Conservation (phyloP, 371 early-diverging fungal genomes). For the Lichtheimia corymbifera region DNA sequence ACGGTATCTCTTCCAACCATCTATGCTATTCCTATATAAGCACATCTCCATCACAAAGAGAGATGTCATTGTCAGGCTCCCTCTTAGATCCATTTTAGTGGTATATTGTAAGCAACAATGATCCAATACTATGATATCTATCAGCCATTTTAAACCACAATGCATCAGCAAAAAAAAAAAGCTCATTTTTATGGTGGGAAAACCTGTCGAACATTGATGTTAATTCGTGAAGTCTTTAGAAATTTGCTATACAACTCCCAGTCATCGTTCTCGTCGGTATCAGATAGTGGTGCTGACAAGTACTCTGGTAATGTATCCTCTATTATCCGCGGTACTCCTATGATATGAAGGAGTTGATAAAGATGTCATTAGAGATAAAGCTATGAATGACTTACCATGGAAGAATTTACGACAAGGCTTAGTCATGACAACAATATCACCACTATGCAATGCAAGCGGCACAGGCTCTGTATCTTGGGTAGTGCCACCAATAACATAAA, state of each 20-base stretch:
- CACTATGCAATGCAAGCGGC: constrained; percentile 71
- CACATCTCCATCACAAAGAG: no score
- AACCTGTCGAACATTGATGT: constrained; percentile 80
- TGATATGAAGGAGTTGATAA: neutral
- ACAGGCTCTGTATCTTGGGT: constrained; percentile 66
- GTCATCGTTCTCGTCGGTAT: constrained; percentile 36
- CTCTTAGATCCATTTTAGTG: no score
- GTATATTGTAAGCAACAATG: no score
- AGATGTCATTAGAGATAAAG: neutral
- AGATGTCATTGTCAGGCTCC: no score
- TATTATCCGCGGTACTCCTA: constrained; percentile 76
- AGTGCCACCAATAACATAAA: constrained; percentile 78
- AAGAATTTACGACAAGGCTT: constrained; percentile 70
- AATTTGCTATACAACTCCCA: constrained; percentile 63
- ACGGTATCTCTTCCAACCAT: no score
- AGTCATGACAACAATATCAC: constrained; percentile 88
- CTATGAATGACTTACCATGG: constrained; percentile 59
- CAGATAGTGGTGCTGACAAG: constrained; percentile 26
- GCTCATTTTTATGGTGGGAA: constrained; percentile 7
- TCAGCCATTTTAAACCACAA: no score
- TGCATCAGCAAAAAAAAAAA: no score
- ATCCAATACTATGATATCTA: no score
- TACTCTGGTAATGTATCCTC: constrained; percentile 65
- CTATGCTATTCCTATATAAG: no score
- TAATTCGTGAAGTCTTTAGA: constrained; percentile 64